Evolutionary conservation across 2,329 filamentous ascomycete genomes (phyloP).

Genomic region (Fusarium fracticaudum): DNA sequence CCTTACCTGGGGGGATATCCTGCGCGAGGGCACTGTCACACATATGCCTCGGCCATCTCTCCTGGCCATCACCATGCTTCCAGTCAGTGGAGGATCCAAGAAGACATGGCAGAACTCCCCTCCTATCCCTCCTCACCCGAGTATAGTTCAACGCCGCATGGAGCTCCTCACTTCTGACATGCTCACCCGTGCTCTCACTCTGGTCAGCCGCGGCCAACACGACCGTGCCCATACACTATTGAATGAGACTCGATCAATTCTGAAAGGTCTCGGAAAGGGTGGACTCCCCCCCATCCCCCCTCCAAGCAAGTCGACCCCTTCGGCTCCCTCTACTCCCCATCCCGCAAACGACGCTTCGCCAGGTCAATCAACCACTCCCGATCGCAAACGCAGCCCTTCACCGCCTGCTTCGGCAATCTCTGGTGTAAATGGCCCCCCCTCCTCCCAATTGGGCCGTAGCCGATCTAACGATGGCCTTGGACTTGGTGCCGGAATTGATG

Average conservation of each 20-base stretch:
- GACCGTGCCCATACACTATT: conserved; percentile 93
- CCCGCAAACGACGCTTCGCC: conserved; percentile 56
- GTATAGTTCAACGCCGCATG: conserved; percentile 96
- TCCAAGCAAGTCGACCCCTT: conserved; percentile 50
- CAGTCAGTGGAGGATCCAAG: conserved; percentile 70
- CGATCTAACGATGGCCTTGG: conserved; percentile 67
- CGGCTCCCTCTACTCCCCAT: conserved; percentile 60
- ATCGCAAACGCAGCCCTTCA: conserved; percentile 65
- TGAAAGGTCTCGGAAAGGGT: conserved; percentile 95
- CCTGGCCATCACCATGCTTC: conserved; percentile 94
- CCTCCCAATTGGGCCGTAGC: conserved; percentile 58
- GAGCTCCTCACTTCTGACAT: conserved; percentile 97
- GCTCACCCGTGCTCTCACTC: conserved; percentile 89
- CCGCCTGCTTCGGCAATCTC: conserved; percentile 61
- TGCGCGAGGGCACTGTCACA: conserved; percentile 85
- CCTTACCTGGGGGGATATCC: conserved; percentile 90
- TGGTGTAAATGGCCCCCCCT: conserved; percentile 51
- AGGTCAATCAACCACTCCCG: conserved; percentile 57
- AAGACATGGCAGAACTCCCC: conserved; percentile 74
- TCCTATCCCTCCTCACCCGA: conserved; percentile 93
- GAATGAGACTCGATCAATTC: conserved; percentile 91
- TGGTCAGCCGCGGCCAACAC: conserved; percentile 91
- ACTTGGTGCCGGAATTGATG: conserved; percentile 81
- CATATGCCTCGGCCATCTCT: conserved; percentile 91
- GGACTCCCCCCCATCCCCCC: conserved; percentile 89